phyloP scores from a whole-genome alignment of 179 eudicot genomes.

The Vitellaria paradoxa region DNA sequence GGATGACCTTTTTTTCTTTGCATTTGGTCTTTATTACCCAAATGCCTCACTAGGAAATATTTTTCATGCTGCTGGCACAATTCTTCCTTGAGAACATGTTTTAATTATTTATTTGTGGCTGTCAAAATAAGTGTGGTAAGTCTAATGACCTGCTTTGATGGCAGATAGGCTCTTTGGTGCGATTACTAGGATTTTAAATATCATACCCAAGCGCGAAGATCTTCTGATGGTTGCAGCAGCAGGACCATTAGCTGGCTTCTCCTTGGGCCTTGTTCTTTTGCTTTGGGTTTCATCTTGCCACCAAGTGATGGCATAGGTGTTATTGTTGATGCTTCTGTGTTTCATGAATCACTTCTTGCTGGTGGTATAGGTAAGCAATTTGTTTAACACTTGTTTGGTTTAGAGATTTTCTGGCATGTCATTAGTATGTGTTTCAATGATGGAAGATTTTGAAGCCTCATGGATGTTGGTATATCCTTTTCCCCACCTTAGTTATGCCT shows the following conservation, averaged over 20 bases:
- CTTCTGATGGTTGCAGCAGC: constrained; percentile 92
- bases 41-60: neutral
- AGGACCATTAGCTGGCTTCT: constrained; percentile 90
- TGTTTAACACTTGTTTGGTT: neutral
- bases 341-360: constrained; percentile 87
- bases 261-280: constrained; percentile 74
- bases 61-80: neutral
- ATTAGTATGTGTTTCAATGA: neutral
- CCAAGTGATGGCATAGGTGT: constrained; percentile 86
- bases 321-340: constrained; percentile 80
- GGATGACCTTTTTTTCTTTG: neutral
- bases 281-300: constrained; percentile 81
- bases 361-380: constrained; percentile 79
- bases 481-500: no score
- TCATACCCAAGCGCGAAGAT: constrained; percentile 84
- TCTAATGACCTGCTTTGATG: constrained; percentile 49
- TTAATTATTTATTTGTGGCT: neutral
- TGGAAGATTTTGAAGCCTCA: neutral
- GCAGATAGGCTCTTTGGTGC: constrained; percentile 99
- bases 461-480: neutral
- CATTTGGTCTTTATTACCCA: neutral
- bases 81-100: neutral
- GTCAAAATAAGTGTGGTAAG: constrained; percentile 11
- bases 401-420: neutral
- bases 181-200: constrained; percentile 82